phyloP scores from a whole-genome alignment of 2,329 filamentous ascomycete species.

The Elsinoe fawcettii region DNA sequence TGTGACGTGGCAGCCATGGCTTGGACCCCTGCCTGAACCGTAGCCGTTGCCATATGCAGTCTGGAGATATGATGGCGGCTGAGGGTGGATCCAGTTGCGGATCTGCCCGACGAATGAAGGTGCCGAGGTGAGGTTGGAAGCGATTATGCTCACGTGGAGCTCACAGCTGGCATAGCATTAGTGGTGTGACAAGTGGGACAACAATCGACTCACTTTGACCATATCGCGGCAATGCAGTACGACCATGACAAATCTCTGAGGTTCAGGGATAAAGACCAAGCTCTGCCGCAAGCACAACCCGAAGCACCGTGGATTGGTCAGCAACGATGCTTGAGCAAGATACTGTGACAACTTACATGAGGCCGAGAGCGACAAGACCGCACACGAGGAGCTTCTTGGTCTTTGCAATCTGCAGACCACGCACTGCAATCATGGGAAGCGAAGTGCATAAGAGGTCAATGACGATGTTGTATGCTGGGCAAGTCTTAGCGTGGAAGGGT shows the following conservation, averaged over 20 bases:
- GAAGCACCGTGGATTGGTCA: constrained; percentile 19
- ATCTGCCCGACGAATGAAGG: constrained; percentile 15
- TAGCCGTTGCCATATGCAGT: constrained; percentile 1
- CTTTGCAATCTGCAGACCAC: constrained; percentile 22
- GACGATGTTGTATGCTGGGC: constrained; percentile 23
- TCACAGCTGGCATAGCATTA: constrained; percentile 21
- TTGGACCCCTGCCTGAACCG: not conserved
- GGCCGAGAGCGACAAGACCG: constrained; percentile 24
- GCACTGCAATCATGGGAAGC: constrained; percentile 23
- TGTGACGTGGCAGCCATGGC: not conserved
- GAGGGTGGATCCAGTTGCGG: not conserved
- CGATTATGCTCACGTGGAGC: constrained; percentile 26
- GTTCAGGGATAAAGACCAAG: constrained; percentile 22
- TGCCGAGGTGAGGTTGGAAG: constrained; percentile 24
- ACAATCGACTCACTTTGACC: constrained; percentile 16
- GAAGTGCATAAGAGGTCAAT: constrained; percentile 25
- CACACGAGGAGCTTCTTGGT: constrained; percentile 25
- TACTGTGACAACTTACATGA: constrained; percentile 13
- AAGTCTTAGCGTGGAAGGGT: not conserved
- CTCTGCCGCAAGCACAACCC: constrained; percentile 21
- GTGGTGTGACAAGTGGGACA: not conserved
- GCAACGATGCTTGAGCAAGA: not conserved
- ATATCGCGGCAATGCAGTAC: constrained; percentile 25
- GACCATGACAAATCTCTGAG: constrained; percentile 23
- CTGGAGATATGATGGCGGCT: not conserved